A percentile compares a stretch with the other conserved stretches of the same genome.
Evolutionary conservation across 164 flowering plant genomes (phyloP).

Genomic region (Hamamelis virginiana): DNA sequence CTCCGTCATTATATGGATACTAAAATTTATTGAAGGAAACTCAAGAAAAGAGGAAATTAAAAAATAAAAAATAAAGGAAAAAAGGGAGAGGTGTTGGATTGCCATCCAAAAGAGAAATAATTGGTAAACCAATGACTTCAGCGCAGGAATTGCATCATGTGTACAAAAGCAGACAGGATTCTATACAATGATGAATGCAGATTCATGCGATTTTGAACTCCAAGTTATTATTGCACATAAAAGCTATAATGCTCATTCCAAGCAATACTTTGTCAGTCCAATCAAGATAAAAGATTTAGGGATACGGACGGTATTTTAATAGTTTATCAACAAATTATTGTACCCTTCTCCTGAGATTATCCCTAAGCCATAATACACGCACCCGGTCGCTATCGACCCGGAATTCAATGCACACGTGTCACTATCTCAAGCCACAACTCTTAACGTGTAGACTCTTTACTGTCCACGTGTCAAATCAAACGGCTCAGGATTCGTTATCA

Average conservation of each 20-base stretch:
- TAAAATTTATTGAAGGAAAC: no score
- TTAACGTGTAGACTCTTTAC: neutral
- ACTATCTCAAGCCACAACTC: neutral
- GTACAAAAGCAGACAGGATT: no score
- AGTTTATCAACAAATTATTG: neutral
- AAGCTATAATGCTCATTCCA: neutral
- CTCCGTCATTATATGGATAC: no score
- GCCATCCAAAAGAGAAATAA: no score
- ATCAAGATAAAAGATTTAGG: neutral
- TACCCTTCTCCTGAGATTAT: neutral
- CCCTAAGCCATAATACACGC: constrained; percentile 10
- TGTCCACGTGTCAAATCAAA: constrained; percentile 6
- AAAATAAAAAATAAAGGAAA: no score
- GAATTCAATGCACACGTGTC: neutral
- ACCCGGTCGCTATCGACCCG: constrained; percentile 9
- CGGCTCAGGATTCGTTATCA: constrained; percentile 6
- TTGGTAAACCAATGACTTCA: no score
- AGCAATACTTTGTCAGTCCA: neutral
- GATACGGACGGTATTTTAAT: neutral
- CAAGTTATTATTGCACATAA: no score
- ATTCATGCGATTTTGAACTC: neutral
- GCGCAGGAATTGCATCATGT: no score
- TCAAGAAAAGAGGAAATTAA: no score
- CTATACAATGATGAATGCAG: no score
- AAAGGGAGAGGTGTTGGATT: no score